Percentiles rank a stretch among this genome's conserved stretches.
phyloP scores from a whole-genome alignment of 306 rosid genomes.

The Cercis canadensis region DNA sequence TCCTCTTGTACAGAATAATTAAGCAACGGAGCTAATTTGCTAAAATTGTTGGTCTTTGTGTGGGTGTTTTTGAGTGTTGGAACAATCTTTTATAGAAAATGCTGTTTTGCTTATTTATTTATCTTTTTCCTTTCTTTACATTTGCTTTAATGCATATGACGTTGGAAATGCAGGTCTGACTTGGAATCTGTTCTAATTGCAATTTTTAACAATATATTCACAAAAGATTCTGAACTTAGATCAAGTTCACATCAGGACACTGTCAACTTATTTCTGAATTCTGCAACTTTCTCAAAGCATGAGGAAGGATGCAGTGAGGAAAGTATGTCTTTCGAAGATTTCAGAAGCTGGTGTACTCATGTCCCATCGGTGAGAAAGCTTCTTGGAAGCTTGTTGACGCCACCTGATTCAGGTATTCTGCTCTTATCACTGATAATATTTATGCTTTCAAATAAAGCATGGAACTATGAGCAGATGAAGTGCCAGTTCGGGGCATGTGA shows the following conservation, averaged over 20 bases:
- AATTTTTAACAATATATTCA: constrained; percentile 56
- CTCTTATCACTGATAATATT: constrained; percentile 22
- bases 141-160: constrained; percentile 39
- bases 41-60: background rate
- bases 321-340: constrained; percentile 77
- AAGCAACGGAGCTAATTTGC: constrained; percentile 3
- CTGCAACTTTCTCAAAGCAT: constrained; percentile 65
- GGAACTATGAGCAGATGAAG: constrained; percentile 17
- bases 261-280: constrained; percentile 64
- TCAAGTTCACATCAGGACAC: constrained; percentile 55
- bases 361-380: constrained; percentile 78
- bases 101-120: background rate
- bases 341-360: constrained; percentile 77
- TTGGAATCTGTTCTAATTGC: constrained; percentile 67
- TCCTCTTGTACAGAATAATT: background rate
- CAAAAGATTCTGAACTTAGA: constrained; percentile 49
- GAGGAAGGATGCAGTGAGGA: constrained; percentile 49
- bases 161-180: constrained; percentile 74
- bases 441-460: constrained; percentile 5
- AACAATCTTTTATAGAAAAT: background rate
- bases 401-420: constrained; percentile 69
- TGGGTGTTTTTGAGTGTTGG: background rate
- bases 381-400: constrained; percentile 81
- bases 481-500: constrained; percentile 10
- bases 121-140: constrained; percentile 9